These are phyloP conservation scores for Daldinia sp. DNA, from an alignment of 2,329 filamentous ascomycete genomes.

Conservation along the genomic window DNA sequence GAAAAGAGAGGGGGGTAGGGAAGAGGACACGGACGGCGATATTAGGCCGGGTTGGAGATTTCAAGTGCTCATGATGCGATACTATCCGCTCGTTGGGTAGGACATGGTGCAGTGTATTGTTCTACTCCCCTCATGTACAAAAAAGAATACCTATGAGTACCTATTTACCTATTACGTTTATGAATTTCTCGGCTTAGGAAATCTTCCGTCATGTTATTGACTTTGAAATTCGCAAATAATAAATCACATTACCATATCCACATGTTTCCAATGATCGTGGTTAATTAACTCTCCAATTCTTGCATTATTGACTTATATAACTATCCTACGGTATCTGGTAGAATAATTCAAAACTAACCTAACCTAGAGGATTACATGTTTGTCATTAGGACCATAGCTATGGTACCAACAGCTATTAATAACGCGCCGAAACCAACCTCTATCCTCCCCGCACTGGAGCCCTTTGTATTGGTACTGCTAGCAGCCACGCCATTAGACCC, in stretches of 20 bases:
- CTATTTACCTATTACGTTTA: conserved; percentile 10
- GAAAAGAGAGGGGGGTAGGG: neutral
- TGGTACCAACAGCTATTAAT: neutral
- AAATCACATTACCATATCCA: neutral
- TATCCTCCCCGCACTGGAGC: neutral
- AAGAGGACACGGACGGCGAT: neutral
- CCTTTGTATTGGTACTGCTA: neutral
- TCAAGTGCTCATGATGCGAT: conserved; percentile 20
- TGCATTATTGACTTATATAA: neutral
- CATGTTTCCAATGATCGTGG: neutral
- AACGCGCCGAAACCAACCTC: neutral
- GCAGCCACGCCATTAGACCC: neutral
- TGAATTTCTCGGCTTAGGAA: neutral
- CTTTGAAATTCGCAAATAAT: neutral
- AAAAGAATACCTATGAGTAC: conserved; percentile 21
- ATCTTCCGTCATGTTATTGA: neutral
- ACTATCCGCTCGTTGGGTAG: conserved; percentile 13
- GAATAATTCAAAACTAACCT: neutral
- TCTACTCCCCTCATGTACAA: conserved; percentile 44
- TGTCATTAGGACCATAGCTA: conserved; percentile 1
- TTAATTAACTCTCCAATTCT: neutral
- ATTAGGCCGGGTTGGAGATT: conserved; percentile 14
- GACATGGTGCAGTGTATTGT: conserved; percentile 28
- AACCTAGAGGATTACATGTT: neutral
- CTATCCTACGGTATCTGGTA: neutral